phyloP scores from a whole-genome alignment of 1,284 basidiomycete genomes.

The Agroathelia rolfsii region DNA sequence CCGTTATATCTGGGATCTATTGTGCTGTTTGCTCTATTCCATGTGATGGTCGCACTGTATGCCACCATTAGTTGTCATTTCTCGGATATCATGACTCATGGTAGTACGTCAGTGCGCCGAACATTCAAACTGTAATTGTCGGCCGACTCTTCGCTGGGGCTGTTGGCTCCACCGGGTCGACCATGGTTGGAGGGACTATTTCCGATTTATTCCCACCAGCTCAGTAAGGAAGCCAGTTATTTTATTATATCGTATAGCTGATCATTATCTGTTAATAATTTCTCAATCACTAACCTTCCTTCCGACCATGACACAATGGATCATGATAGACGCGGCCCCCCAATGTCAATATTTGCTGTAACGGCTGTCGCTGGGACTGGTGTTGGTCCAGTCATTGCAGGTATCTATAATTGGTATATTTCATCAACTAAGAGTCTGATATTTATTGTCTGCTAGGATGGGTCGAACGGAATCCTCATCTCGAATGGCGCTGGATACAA shows the following conservation, averaged over 20 bases:
- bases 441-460: no score
- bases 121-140: slow-evolving; percentile 61
- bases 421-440: no score
- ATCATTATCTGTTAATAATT: not conserved
- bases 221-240: no score
- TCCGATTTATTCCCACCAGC: slow-evolving; percentile 59
- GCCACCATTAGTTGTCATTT: slow-evolving; percentile 17
- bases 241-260: no score
- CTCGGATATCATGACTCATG: not conserved
- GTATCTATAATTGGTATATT: no score
- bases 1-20: slow-evolving; percentile 56
- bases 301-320: not conserved
- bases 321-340: slow-evolving; percentile 53
- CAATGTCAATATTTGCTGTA: slow-evolving; percentile 60
- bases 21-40: slow-evolving; percentile 49
- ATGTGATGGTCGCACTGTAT: slow-evolving; percentile 52
- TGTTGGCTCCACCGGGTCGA: slow-evolving; percentile 51
- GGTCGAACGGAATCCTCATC: slow-evolving; percentile 50
- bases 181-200: slow-evolving; percentile 73
- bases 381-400: slow-evolving; percentile 54
- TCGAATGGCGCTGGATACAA: slow-evolving; percentile 77
- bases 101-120: slow-evolving; percentile 36
- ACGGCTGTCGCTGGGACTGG: slow-evolving; percentile 52
- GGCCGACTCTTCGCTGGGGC: slow-evolving; percentile 60
- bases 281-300: not conserved